phyloP scores from a whole-genome alignment of 208 protist species.

The Leishmania aethiopica region DNA sequence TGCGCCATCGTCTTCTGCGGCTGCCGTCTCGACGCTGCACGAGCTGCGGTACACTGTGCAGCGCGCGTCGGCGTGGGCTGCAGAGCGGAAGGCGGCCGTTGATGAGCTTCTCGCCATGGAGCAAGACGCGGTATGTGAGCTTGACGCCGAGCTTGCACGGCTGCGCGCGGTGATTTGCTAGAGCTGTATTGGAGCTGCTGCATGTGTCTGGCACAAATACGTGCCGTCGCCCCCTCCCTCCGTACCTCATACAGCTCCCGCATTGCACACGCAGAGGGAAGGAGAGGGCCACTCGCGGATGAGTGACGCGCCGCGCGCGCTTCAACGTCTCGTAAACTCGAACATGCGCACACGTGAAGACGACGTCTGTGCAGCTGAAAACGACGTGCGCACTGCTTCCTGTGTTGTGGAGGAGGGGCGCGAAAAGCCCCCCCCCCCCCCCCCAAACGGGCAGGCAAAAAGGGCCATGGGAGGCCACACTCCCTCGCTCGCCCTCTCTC shows the following conservation, averaged over 20 bases:
- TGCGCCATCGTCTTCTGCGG: neutral
- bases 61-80: constrained; percentile 4
- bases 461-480: neutral
- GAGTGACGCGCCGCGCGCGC: neutral
- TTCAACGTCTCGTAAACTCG: neutral
- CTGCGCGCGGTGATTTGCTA: constrained; percentile 3
- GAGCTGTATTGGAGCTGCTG: neutral
- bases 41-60: constrained; percentile 13
- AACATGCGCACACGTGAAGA: neutral
- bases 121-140: neutral
- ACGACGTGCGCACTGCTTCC: neutral
- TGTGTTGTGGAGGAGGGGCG: neutral
- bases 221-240: neutral
- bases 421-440: neutral
- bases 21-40: constrained; percentile 1
- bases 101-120: constrained; percentile 17
- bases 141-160: constrained; percentile 17
- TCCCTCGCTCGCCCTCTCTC: neutral
- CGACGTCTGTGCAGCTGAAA: neutral
- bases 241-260: neutral
- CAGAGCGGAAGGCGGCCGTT: neutral
- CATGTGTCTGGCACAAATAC: neutral
- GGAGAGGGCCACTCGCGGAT: neutral
- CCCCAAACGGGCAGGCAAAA: neutral
- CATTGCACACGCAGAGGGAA: neutral